Base-by-base conservation (phyloP, 1,284 basidiomycete genomes). In the Coniferiporia weirii region DNA sequence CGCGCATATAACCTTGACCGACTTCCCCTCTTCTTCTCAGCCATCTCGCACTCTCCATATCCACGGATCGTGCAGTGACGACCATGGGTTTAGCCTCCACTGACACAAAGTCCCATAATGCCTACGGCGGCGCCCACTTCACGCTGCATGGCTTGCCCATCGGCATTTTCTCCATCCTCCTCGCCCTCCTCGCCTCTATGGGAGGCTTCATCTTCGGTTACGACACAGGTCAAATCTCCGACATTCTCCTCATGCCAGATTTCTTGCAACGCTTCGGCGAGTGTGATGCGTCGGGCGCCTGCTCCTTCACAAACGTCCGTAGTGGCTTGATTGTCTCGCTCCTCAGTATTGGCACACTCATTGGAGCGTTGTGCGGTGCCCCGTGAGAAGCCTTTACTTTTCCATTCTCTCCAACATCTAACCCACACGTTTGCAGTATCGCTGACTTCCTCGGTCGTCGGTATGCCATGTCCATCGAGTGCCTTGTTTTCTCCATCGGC, bases 121-220 rank as follows among this genome's bases (percentile, higher is more conserved):
- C 38, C 2, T 40, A 12, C 38, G 38, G 38, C 12, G 38, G 12
- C 8, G 15, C 38, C 12, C 38, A 40, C 15, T 40, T 40, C 15
- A 40, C 38, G 3, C 38, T 40, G 3, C 3, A 40, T 40, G 38
- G 38, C 15, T 15, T 40, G 15, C 84, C 83, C 65, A 80, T 85
- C 57, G 83, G 84, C 62, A 76, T 73, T 67, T 76, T 83, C 56
- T 79, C 87, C 60, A 79, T 90, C 68, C 76, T 83, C 72, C 74
- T 90, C 60, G 87, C 87, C 61, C 66, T 85, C 49, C 71, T 92
- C 34, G 86, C 88, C 46, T 85, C 82, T 56, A 89, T 91, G 81
- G 89, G 89, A 62, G 89, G 88, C 54, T 89, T 89, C 72, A 86
- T 90, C 64, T 87, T 89, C 65, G 85, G 84, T 61, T 73, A 67